Percentiles rank a stretch among this genome's conserved stretches.
Conservation (phyloP, 176 grass and related monocot species). For the Rhipidocladum racemiflorum region DNA sequence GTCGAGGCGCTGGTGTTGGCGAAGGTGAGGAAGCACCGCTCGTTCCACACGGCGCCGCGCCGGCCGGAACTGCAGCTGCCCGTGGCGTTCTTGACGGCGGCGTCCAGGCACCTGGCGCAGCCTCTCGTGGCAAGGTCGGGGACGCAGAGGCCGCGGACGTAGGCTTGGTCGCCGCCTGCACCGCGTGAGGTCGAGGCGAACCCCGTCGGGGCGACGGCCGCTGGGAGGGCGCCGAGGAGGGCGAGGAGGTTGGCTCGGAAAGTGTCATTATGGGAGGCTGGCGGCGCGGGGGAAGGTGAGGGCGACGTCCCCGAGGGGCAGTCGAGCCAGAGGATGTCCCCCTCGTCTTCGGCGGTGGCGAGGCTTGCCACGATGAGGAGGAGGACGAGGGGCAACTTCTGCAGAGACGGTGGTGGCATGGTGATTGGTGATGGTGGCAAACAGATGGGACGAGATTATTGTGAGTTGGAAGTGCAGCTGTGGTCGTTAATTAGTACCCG, state of each 20-base stretch:
- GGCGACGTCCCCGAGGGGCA: background rate
- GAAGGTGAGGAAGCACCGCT: conserved; percentile 4
- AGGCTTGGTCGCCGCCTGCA: background rate
- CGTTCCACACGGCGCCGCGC: background rate
- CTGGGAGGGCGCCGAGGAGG: background rate
- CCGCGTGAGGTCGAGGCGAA: background rate
- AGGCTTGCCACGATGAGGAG: background rate
- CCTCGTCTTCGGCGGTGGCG: background rate
- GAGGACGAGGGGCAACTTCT: background rate
- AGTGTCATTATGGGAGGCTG: background rate
- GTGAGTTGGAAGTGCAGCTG: too few species aligned
- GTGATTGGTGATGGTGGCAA: background rate
- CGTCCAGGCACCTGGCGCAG: conserved; percentile 5
- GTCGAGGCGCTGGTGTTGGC: conserved; percentile 7
- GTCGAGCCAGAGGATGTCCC: background rate
- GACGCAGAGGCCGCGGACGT: conserved; percentile 6
- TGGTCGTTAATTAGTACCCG: too few species aligned
- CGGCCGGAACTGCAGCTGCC: background rate
- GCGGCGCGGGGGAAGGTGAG: background rate
- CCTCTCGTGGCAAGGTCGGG: background rate
- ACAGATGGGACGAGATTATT: too few species aligned
- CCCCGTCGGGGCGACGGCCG: background rate
- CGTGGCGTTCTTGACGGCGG: background rate
- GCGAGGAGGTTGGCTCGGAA: background rate
- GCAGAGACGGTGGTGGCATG: background rate